Conservation (phyloP, 1,284 basidiomycete genomes). For the Amylostereum areolatum region DNA sequence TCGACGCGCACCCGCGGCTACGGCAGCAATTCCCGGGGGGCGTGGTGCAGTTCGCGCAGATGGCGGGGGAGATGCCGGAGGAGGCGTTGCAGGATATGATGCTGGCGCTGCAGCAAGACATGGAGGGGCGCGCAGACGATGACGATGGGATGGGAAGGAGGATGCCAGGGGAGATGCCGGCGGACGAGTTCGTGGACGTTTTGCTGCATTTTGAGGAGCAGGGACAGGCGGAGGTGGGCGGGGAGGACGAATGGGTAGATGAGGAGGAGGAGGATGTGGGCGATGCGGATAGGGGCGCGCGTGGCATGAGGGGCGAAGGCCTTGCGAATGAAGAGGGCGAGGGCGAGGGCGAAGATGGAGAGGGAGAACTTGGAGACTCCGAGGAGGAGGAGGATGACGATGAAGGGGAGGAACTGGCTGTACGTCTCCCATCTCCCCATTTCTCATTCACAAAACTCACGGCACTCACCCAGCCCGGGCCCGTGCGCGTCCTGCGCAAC, state of each 20-base stretch:
- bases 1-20: constrained; percentile 45
- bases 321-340: constrained; percentile 13
- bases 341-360: constrained; percentile 8
- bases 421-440: not conserved
- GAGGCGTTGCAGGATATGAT: constrained; percentile 54
- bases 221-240: constrained; percentile 12
- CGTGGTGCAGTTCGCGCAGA: constrained; percentile 55
- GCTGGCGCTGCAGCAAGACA: constrained; percentile 27
- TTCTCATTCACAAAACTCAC: constrained; percentile 1
- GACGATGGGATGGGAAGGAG: constrained; percentile 7
- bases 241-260: constrained; percentile 24
- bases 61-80: constrained; percentile 49
- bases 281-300: constrained; percentile 9
- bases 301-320: constrained; percentile 13
- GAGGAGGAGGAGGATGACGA: constrained; percentile 23
- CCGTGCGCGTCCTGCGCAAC: constrained; percentile 55
- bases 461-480: constrained; percentile 42
- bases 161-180: constrained; percentile 24
- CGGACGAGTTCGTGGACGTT: constrained; percentile 17
- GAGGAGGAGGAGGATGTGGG: constrained; percentile 15
- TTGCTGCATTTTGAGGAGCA: constrained; percentile 19
- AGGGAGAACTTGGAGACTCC: too few relatives aligned
- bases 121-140: constrained; percentile 15
- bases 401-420: constrained; percentile 30
- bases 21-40: constrained; percentile 58